Base-by-base conservation (phyloP, 768 basidiomycete species). In the Rhodotorula toruloides region DNA sequence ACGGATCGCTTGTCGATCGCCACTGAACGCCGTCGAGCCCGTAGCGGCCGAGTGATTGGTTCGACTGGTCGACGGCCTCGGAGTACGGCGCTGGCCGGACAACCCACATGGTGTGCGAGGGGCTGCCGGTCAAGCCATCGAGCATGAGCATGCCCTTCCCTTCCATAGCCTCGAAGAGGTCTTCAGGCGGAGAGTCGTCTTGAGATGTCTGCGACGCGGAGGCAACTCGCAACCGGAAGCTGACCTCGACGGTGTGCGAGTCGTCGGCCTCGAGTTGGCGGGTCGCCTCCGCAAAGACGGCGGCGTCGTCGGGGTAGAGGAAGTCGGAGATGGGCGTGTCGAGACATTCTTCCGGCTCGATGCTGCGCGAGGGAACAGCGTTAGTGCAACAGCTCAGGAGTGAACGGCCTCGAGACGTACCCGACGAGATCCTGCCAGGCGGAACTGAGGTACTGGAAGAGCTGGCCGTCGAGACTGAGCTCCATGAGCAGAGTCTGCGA, bases 121-220 rank as follows among this genome's bases (percentile, higher is more conserved):
- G 86, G 65, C 85, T 83, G 13, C 88, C 88, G 59, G 87, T 87
- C 76, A 91, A 85, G 39, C 92, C 86, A 80, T 97, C 93, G 65
- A 90, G 84, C 86, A 98, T 93, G 73, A 98, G 84, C 96, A 99
- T 97, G 25, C 96, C 96, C 76, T 94, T 94, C 37, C 90, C 96
- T 75, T 97, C 93, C 87, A 98, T 91, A 72, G 84, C 85, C 77
- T 90, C 88, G 77, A 77, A 80, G 0, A 77, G 69, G 34, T 76
- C 78, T 40, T 77, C 76, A 1, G 76, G 67, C 14, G 64, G 53
- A 11, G 71, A 67, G 22, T 74, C 71, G 21, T 74, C 75, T 19
- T 62, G 65, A 25, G 65, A 67, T 21, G 63, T 47, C 34, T 68
- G 58, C 43, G 68, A 71, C 17, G 64, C 64, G 1, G 66, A 57